Conservation (phyloP, 441 rosid genomes). For the Isatis lusitanica region DNA sequence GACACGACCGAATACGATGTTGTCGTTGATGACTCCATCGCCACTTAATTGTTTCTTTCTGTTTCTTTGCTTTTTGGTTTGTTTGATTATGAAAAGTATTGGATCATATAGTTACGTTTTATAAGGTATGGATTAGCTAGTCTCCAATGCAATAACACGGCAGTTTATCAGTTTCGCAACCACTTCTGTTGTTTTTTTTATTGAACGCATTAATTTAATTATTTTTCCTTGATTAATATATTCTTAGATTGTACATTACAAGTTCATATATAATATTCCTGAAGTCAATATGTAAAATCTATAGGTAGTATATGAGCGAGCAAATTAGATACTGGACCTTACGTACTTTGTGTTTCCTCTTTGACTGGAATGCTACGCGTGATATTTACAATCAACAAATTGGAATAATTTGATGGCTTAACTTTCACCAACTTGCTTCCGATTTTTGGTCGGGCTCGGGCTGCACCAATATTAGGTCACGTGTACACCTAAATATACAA, state of each 20-base stretch:
- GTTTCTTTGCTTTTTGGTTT: constrained; percentile 2
- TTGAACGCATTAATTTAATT: neutral
- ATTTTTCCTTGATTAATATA: constrained; percentile 32
- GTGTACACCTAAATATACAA: constrained; percentile 22
- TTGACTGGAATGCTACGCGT: neutral
- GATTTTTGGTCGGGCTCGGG: constrained; percentile 22
- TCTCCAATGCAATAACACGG: constrained; percentile 40
- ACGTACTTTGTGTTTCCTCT: neutral
- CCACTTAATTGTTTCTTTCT: neutral
- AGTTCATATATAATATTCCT: constrained; percentile 27
- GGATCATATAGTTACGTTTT: constrained; percentile 25
- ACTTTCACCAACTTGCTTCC: constrained; percentile 45
- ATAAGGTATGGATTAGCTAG: constrained; percentile 48
- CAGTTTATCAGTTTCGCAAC: constrained; percentile 70
- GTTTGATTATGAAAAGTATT: constrained; percentile 13
- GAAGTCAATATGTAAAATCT: constrained; percentile 25
- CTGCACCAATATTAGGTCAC: constrained; percentile 32
- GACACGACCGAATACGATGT: constrained; percentile 61
- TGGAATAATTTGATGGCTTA: constrained; percentile 55
- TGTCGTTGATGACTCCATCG: neutral
- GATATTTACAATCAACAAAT: neutral
- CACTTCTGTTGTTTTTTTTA: constrained; percentile 31
- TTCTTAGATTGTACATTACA: neutral
- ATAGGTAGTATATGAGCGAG: neutral
- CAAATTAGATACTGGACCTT: constrained; percentile 44